These are phyloP conservation scores for Rosellinia necatrix DNA, from an alignment of 2,329 filamentous ascomycete genomes.

Conservation along the genomic window DNA sequence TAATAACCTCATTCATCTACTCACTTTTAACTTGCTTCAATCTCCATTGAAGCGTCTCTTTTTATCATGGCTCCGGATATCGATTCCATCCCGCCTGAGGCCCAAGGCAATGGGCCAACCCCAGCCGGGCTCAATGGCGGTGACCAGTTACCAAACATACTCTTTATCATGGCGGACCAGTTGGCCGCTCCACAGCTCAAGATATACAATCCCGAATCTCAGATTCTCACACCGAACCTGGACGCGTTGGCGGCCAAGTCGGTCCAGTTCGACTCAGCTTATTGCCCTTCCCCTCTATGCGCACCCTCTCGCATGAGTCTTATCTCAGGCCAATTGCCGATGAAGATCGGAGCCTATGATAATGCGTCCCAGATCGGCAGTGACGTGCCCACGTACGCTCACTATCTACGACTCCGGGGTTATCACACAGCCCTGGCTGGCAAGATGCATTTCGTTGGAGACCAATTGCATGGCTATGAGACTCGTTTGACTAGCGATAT, in stretches of 20 bases:
- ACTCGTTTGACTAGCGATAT: conserved; percentile 92
- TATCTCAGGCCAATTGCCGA: conserved; percentile 89
- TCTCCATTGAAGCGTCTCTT: conserved; percentile 11
- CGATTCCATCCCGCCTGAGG: conserved; percentile 65
- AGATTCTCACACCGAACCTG: conserved; percentile 90
- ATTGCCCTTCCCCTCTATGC: conserved; percentile 92
- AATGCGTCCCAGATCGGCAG: conserved; percentile 85
- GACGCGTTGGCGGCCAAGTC: conserved; percentile 80
- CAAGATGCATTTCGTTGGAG: conserved; percentile 97
- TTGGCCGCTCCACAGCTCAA: conserved; percentile 87
- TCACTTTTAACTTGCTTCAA: conserved; percentile 4
- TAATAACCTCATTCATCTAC: background rate
- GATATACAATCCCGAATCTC: conserved; percentile 86
- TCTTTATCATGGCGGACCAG: conserved; percentile 98
- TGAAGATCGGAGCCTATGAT: conserved; percentile 90
- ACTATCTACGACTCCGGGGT: conserved; percentile 82
- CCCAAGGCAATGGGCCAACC: conserved; percentile 33
- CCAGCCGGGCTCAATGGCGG: conserved; percentile 20
- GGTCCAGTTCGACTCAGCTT: conserved; percentile 91
- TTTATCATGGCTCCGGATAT: conserved; percentile 69
- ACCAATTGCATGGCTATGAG: conserved; percentile 94
- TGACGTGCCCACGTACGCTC: conserved; percentile 88
- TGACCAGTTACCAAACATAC: conserved; percentile 69
- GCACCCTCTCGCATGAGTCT: conserved; percentile 92
- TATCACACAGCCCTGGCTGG: conserved; percentile 91